Conservation (phyloP, 2,329 filamentous ascomycete species). For the Colletotrichum camelliae region DNA sequence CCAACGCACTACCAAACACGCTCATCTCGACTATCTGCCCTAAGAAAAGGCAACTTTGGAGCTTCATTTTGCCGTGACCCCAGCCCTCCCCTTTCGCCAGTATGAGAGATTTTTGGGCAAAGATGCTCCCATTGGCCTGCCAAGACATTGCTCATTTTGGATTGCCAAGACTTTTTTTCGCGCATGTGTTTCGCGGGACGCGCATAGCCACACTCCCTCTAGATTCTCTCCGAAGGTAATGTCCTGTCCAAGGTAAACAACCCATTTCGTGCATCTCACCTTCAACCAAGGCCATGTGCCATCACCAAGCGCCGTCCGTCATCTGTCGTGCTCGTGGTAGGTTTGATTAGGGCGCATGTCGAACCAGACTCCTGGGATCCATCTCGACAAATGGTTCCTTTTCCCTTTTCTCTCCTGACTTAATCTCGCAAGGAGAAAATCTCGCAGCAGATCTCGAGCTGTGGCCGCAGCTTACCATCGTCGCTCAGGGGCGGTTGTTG, state of each 20-base stretch:
- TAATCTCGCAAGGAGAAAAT: background rate
- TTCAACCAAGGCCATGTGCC: background rate
- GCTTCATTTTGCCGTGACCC: background rate
- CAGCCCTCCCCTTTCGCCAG: background rate
- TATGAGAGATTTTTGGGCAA: constrained; percentile 6
- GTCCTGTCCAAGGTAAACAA: background rate
- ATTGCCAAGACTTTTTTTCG: background rate
- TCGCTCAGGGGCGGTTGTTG: background rate
- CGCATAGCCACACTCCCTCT: background rate
- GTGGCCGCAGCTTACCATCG: background rate
- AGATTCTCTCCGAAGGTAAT: too few species aligned
- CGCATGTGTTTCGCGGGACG: background rate
- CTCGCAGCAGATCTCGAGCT: background rate
- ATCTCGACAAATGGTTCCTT: background rate
- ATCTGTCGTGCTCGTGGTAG: background rate
- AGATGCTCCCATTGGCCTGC: constrained; percentile 15
- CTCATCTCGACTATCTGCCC: background rate
- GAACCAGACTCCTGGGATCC: background rate
- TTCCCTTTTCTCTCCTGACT: background rate
- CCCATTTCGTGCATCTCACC: background rate
- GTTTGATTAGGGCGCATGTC: background rate
- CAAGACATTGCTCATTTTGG: constrained; percentile 6
- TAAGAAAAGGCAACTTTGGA: constrained; percentile 11
- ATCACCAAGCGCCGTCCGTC: background rate
- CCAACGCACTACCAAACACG: constrained; percentile 7